These are phyloP conservation scores for Paxillus rubicundulus DNA, from an alignment of 768 basidiomycete genomes.

Conservation along the genomic window DNA sequence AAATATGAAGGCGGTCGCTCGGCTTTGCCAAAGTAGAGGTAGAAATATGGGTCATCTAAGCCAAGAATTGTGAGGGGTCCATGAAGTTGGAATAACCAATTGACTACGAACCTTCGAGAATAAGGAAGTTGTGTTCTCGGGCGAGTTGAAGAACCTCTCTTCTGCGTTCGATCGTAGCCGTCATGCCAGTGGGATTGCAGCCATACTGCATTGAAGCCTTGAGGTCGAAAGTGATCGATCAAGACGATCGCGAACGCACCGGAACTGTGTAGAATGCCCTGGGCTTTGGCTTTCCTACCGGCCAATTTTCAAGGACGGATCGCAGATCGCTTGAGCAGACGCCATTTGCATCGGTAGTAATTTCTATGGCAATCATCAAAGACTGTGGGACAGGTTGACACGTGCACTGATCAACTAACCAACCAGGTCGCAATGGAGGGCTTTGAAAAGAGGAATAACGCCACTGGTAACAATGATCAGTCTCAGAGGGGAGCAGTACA, in stretches of 20 bases:
- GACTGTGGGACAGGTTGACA: not conserved
- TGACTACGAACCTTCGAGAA: slow-evolving; percentile 67
- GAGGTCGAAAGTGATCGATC: slow-evolving; percentile 3
- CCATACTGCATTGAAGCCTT: slow-evolving; percentile 53
- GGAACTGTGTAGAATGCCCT: slow-evolving; percentile 81
- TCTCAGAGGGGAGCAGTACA: slow-evolving; percentile 11
- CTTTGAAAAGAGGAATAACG: slow-evolving; percentile 59
- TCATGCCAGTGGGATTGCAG: slow-evolving; percentile 84
- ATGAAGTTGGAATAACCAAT: not conserved
- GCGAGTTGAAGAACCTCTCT: slow-evolving; percentile 71
- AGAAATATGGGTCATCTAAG: slow-evolving; percentile 78
- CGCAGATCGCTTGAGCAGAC: slow-evolving; percentile 60
- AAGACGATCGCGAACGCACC: slow-evolving; percentile 36
- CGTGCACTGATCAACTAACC: slow-evolving; percentile 39
- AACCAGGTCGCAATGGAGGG: slow-evolving; percentile 55
- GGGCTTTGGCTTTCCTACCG: slow-evolving; percentile 64
- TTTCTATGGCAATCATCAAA: slow-evolving; percentile 47
- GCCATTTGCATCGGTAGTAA: slow-evolving; percentile 74
- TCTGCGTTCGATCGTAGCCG: slow-evolving; percentile 66
- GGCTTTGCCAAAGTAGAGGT: slow-evolving; percentile 67
- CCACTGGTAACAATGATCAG: slow-evolving; percentile 42
- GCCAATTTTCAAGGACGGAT: slow-evolving; percentile 71
- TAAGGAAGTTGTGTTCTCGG: slow-evolving; percentile 70
- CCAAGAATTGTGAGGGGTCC: not conserved
- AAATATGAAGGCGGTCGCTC: slow-evolving; percentile 79